phyloP scores from a whole-genome alignment of 345 rosid species.

The Populus nigra region DNA sequence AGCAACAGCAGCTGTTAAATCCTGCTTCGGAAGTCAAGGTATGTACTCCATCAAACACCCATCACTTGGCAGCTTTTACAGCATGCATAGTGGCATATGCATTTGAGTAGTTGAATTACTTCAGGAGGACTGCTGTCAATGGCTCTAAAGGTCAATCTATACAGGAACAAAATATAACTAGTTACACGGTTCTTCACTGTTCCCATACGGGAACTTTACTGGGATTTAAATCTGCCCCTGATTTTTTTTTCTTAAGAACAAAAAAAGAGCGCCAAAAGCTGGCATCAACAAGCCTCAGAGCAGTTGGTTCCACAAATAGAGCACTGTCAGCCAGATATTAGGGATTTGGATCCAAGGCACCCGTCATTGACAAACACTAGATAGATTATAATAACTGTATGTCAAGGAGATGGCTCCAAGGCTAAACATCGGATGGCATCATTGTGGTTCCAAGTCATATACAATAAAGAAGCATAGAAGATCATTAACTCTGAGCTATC shows the following conservation, averaged over 20 bases:
- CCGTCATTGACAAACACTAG: background rate
- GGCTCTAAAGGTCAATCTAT: background rate
- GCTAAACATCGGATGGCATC: background rate
- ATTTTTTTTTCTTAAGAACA: too few species aligned
- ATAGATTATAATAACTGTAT: background rate
- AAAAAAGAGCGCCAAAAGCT: too few species aligned
- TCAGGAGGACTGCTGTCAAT: background rate
- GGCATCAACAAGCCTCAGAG: background rate
- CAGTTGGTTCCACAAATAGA: background rate
- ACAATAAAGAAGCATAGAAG: too few species aligned
- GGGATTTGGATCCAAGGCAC: background rate
- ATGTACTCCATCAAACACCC: background rate
- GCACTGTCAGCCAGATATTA: background rate
- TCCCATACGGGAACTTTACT: background rate
- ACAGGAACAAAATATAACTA: background rate
- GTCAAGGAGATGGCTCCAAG: background rate
- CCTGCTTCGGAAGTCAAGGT: slow-evolving; percentile 73
- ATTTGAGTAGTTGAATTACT: background rate
- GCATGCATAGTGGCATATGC: background rate
- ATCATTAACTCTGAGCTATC: background rate
- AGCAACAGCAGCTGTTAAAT: slow-evolving; percentile 43
- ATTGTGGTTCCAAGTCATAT: background rate
- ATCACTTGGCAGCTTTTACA: background rate
- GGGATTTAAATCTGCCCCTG: background rate
- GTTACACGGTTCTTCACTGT: background rate